Evolutionary conservation across 805 yeast genomes (phyloP), one percentile per base, ranked within the genome.

Genomic region (Metschnikowia santaceciliae): DNA sequence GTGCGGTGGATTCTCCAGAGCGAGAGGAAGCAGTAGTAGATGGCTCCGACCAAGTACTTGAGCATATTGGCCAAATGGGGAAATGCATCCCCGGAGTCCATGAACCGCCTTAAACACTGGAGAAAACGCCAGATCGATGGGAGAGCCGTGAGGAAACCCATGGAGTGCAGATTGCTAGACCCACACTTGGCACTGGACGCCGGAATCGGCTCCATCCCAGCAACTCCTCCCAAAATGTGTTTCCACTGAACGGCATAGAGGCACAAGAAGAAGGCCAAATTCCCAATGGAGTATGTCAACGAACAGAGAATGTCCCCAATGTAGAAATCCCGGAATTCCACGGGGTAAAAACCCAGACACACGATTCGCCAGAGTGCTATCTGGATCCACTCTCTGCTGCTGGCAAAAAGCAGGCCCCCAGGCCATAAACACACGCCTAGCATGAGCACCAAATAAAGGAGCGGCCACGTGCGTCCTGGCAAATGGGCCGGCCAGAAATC

Each of bases 51-150:
- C 0, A 78, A 61, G 64, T 92, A 94, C 67, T 94, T 94, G 33
- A 75, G 61, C 76, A 89, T 89, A 61, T 94, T 94, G 4, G 96
- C 92, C 51, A 92, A 69, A 75, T 94, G 99, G 0, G 99, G 99
- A 64, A 94, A 94, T 88, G 91, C 86, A 61, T 91, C 97, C 2
- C 95, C 92, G 0, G 97, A 86, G 64, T 94, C 99, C 26, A 84
- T 81, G 65, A 78, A 94, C 78, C 99, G 95, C 60, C 99, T 75
- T 33, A 86, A 65, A 69, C 99, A 94, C 65, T 94, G 99, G 50
- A 92, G 63, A 51, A 88, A 81, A 70, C 99, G 86, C 90, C 96
- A 90, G 40, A 88, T 80, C 52, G 90, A 85, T 0, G 99, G 99
- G 17, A 94, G 65, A 7, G 96, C 77, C 32, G 90, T 77, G 57